Conservation (phyloP, 1,284 basidiomycete genomes). For the Pseudozyma thailandica region DNA sequence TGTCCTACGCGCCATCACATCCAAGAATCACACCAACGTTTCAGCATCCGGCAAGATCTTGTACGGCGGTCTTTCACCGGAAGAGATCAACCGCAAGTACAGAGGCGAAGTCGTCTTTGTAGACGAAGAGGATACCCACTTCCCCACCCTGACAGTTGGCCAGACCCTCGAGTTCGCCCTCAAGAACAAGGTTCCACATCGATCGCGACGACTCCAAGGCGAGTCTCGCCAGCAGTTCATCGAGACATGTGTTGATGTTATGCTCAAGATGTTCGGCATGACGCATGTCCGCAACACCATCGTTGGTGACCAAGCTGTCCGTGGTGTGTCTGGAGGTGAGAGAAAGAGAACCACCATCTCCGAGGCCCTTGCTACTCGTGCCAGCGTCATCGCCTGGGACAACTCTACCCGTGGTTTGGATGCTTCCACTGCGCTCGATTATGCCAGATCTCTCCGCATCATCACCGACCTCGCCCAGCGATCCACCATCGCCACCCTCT, state of each 20-base stretch:
- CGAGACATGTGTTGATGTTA: slow-evolving; percentile 50
- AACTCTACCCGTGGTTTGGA: slow-evolving; percentile 61
- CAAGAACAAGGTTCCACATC: slow-evolving; percentile 52
- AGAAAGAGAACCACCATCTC: slow-evolving; percentile 58
- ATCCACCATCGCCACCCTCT: slow-evolving; percentile 59
- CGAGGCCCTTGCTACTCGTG: slow-evolving; percentile 51
- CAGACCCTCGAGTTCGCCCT: slow-evolving; percentile 59
- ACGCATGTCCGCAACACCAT: slow-evolving; percentile 59
- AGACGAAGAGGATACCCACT: slow-evolving; percentile 58
- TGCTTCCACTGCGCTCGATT: slow-evolving; percentile 59
- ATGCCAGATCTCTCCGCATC: slow-evolving; percentile 53
- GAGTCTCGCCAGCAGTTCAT: slow-evolving; percentile 50
- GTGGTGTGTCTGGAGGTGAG: slow-evolving; percentile 60
- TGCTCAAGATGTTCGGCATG: slow-evolving; percentile 65
- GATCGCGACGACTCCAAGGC: slow-evolving; percentile 29
- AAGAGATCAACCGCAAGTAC: slow-evolving; percentile 47
- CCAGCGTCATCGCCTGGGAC: slow-evolving; percentile 54
- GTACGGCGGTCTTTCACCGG: slow-evolving; percentile 49
- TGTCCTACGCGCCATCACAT: slow-evolving; percentile 50
- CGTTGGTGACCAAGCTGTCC: slow-evolving; percentile 57
- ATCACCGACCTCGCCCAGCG: slow-evolving; percentile 59
- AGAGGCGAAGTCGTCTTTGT: slow-evolving; percentile 55
- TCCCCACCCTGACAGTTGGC: slow-evolving; percentile 57
- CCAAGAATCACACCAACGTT: slow-evolving; percentile 47
- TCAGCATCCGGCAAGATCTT: slow-evolving; percentile 45